Evolutionary conservation across 805 yeast species (phyloP).

Genomic region (Kazachstania taianensis): DNA sequence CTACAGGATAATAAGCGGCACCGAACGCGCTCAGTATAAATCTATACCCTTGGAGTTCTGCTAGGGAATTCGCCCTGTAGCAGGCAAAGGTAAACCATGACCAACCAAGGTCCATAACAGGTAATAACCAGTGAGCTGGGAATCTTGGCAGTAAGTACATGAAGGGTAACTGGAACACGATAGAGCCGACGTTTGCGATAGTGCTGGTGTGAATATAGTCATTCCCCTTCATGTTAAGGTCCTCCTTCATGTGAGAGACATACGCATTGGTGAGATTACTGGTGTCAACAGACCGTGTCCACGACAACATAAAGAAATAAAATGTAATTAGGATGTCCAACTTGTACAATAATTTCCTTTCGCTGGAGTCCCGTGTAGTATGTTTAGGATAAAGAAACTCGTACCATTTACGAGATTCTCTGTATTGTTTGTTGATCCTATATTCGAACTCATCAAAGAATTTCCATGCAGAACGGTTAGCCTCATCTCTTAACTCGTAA

Average conservation of each 20-base stretch:
- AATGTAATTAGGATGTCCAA: conserved; percentile 46
- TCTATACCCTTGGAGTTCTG: conserved; percentile 49
- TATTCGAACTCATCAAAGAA: conserved; percentile 46
- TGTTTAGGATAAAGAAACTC: conserved; percentile 29
- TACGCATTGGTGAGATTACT: conserved; percentile 57
- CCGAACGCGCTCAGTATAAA: conserved; percentile 64
- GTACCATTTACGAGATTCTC: conserved; percentile 27
- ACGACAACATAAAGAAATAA: conserved; percentile 50
- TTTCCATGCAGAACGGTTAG: conserved; percentile 35
- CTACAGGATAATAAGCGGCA: conserved; percentile 55
- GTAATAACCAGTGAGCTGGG: conserved; percentile 41
- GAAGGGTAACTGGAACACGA: conserved; percentile 57
- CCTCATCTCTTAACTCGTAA: conserved; percentile 33
- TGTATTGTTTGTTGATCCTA: conserved; percentile 30
- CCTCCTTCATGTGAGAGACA: conserved; percentile 53
- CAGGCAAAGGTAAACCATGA: conserved; percentile 51
- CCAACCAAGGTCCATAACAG: conserved; percentile 57
- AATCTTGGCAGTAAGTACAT: conserved; percentile 47
- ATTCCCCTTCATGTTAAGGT: conserved; percentile 48
- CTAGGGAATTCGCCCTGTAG: conserved; percentile 39
- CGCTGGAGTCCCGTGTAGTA: conserved; percentile 33
- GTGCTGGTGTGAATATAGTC: conserved; percentile 54
- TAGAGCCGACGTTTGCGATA: conserved; percentile 50
- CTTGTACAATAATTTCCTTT: conserved; percentile 38
- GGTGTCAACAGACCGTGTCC: conserved; percentile 58